Evolutionary conservation across 1,284 basidiomycete genomes (phyloP).

Genomic region (Rhizoctonia solani): DNA sequence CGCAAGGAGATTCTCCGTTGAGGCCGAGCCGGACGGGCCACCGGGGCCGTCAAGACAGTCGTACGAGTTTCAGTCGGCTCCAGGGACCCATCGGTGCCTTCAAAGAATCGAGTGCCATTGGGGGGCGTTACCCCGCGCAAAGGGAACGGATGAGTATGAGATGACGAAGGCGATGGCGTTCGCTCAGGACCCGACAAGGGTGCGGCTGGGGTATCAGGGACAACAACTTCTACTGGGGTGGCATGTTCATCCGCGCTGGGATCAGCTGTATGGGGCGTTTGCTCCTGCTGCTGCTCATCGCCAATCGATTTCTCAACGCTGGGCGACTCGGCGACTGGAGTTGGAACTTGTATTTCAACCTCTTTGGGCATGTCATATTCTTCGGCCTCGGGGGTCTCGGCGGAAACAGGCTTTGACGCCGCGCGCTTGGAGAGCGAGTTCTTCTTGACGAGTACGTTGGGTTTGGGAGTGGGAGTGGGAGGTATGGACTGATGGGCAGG

Average conservation of each 20-base stretch:
- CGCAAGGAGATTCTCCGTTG: constrained; percentile 49
- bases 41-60: background rate
- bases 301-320: background rate
- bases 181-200: background rate
- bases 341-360: background rate
- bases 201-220: constrained; percentile 2
- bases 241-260: background rate
- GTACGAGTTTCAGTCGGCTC: constrained; percentile 21
- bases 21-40: background rate
- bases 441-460: constrained; percentile 17
- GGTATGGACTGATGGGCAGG: background rate
- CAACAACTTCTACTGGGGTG: background rate
- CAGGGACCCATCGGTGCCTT: constrained; percentile 19
- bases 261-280: background rate
- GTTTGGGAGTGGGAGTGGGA: constrained; percentile 2
- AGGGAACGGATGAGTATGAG: constrained; percentile 8
- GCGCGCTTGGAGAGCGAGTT: constrained; percentile 16
- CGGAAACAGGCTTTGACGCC: constrained; percentile 10
- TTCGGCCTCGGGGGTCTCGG: background rate
- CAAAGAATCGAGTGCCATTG: constrained; percentile 19
- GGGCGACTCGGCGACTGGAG: background rate
- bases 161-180: background rate
- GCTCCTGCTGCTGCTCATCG: background rate
- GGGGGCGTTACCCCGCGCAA: constrained; percentile 10
- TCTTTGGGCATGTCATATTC: background rate